phyloP scores from a whole-genome alignment of 2,329 filamentous ascomycete species.

The Aspergillus sp. region DNA sequence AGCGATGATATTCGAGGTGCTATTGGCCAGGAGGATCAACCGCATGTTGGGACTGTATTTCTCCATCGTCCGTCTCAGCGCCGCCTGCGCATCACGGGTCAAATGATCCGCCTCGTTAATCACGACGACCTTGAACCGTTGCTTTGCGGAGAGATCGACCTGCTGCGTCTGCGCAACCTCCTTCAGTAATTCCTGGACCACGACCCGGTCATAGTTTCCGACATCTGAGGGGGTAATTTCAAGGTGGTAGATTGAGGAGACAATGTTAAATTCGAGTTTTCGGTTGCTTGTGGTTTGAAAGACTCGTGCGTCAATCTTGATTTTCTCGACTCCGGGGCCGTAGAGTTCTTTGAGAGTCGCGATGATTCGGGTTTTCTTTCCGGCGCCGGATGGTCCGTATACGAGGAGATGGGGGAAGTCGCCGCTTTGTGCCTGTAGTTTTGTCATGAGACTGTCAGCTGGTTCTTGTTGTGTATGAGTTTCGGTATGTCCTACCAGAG shows the following conservation, averaged over 20 bases:
- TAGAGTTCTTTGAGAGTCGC: constrained; percentile 93
- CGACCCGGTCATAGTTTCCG: constrained; percentile 90
- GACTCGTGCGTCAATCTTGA: constrained; percentile 95
- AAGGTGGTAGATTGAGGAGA: constrained; percentile 92
- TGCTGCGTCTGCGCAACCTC: constrained; percentile 98
- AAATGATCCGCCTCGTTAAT: constrained; percentile 98
- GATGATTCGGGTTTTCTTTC: constrained; percentile 95
- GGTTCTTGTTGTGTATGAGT: background rate
- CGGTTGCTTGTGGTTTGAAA: constrained; percentile 94
- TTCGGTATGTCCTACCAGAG: constrained; percentile 55
- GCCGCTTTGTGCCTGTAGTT: constrained; percentile 74
- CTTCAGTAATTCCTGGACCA: constrained; percentile 90
- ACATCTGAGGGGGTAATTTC: constrained; percentile 98
- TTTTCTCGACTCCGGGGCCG: constrained; percentile 96
- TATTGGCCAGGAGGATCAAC: constrained; percentile 87
- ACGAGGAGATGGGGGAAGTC: constrained; percentile 97
- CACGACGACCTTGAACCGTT: constrained; percentile 96
- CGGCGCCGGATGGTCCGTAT: constrained; percentile 91
- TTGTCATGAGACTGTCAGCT: constrained; percentile 5
- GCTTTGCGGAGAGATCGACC: constrained; percentile 84
- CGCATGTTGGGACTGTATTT: constrained; percentile 96
- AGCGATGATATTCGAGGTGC: constrained; percentile 97
- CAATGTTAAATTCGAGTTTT: constrained; percentile 99
- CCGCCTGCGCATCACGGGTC: constrained; percentile 89
- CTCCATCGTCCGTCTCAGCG: constrained; percentile 92